Evolutionary conservation across 768 basidiomycete species (phyloP), one percentile per base, ranked within the genome.

Genomic region (Boletus rubropictus): DNA sequence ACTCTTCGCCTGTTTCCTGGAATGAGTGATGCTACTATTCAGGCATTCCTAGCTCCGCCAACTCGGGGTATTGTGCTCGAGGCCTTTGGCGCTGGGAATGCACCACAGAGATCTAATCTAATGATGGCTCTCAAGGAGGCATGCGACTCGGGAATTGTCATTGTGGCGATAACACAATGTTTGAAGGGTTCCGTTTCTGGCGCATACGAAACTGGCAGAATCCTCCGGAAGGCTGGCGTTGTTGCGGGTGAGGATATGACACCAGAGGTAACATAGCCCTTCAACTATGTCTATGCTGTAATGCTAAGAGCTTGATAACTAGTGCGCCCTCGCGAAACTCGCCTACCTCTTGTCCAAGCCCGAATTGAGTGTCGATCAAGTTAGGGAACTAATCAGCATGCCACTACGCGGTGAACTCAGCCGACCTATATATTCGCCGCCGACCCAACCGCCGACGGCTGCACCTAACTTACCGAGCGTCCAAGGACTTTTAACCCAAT

Each of bases 161-260:
- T 97, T 39, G 90, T 97, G 32, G 89, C 92, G 10, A 92, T 96
- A 41, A 84, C 90, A 0, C 94, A 97, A 59, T 96, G 94, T 60
- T 61, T 81, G 14, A 91, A 84, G 62, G 94, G 94, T 7, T 76
- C 84, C 4, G 93, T 97, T 8, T 86, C 84, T 8, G 82, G 86
- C 57, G 81, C 84, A 14, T 94, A 94, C 55, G 82, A 87, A 67
- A 85, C 86, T 11, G 89, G 87, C 4, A 72, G 83, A 54, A 76
- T 78, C 3, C 71, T 93, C 18, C 69, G 81, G 28, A 74, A 80
- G 39, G 76, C 71, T n/a, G 91, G 92, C 0, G 84, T 94, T 17
- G 78, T 93, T 11, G 76, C 88, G 0, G 92, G 92, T 6, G 81
- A 80, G 22, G 93, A 96, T 64, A 94, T 95, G 92, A 96, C 93